Evolutionary conservation across 495 filamentous ascomycete genomes (phyloP), one percentile per base, ranked within the genome.

Genomic region (Sphaerosporella brunnea): DNA sequence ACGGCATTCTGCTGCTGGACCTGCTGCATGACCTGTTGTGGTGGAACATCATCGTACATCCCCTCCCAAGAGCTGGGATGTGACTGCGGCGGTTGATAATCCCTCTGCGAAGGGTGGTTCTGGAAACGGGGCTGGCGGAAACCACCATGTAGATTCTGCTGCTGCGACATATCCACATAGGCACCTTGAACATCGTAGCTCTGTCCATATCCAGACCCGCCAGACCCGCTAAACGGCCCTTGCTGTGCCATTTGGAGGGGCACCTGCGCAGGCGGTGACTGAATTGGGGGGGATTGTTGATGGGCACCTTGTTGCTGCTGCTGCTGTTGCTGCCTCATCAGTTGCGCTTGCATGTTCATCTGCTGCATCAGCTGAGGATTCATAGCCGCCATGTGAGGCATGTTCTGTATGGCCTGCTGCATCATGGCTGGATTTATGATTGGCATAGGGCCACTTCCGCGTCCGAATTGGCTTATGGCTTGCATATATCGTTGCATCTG

Each of bases 41-140:
- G 85, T 19, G 92, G 92, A 1, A 93, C 85, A 61, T 95, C 90
- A 61, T 97, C 90, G 63, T 97, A 97, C 90, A 97, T 97, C 47
- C 90, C 90, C 63, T 97, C 90, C 88, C 90, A 96, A 19, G 79
- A 84, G 13, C 49, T 53, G 24, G 58, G 57, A 16, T 56, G 53
- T 21, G 40, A 43, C 15, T 61, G 58, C 16, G 58, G 58, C 1
- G 56, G 56, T n/a, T 61, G 58, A 13, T 57, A 61, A 49, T 61
- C 58, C 18, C 58, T 45, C 49, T 61, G 58, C 23, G 55, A 59
- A 26, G 58, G 58, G 28, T 61, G 53, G 15, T 51, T 49, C 16
- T 60, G 53, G 51, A 62, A 64, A 30, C 62, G 62, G 8, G 53
- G 55, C 3, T 59, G 45, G 37, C 60, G 60, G n/a, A 54, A 51